Base-by-base conservation (phyloP, 805 yeast genomes). In the Ogataea chonburiensis region DNA sequence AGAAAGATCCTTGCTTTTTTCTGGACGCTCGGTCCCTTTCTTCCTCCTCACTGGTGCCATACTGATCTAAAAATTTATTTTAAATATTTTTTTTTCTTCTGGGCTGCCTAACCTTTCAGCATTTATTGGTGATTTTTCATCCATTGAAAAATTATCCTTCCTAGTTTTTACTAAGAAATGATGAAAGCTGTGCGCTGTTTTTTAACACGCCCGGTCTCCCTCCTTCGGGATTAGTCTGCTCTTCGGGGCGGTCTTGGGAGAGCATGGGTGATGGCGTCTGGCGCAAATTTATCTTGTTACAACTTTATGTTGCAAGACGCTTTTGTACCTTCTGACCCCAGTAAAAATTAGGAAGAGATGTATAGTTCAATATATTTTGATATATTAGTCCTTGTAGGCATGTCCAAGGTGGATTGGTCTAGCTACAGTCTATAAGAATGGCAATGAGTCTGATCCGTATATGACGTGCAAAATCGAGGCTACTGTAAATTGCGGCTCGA, bases 81-180 rank as follows among this genome's bases (percentile, higher is more conserved):
- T 11, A 18, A 30, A 25, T 19, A 20, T 24, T 17, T 28, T 24
- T 28, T 28, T 29, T 24, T 24, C n/a, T 26, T 18, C 34, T 24
- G 39, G 39, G 39, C 39, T 28, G 22, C 39, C 11, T 35, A 35
- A 35, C 39, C 39, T 11, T 4, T n/a, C 15, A 15, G 1, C 12
- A 24, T 28, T 35, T 28, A 28, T 19, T 8, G 15, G 10, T 16
- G 17, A 24, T 21, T 30, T 31, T 37, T 29, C 24, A n/a, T 13
- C 7, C 8, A 28, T 6, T 7, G 10, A 29, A 30, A 29, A 30
- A 37, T 21, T 73, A 77, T 68, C 72, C 81, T 78, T 75, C 77
- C 81, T 76, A 74, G 74, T 78, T 75, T 75, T 73, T 71, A 72
- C 64, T 70, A 67, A 53, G 60, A 64, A 49, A 72, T 75, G 81